phyloP scores from a whole-genome alignment of 2,329 filamentous ascomycete genomes.

The Aspergillus costaricaensis region DNA sequence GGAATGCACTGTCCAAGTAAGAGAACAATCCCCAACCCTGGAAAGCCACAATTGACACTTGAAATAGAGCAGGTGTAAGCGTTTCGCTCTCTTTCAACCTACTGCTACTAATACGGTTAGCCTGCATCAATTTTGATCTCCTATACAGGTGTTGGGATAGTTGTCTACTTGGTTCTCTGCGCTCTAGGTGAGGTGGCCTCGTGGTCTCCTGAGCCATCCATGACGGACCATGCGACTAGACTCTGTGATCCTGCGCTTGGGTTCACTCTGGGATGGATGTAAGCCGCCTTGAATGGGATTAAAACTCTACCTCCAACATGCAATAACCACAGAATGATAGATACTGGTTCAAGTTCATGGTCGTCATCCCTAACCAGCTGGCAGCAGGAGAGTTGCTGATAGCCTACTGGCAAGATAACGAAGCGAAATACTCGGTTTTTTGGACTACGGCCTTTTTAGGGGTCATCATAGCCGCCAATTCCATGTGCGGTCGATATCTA shows the following conservation, averaged over 20 bases:
- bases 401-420: constrained; percentile 69
- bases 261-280: constrained; percentile 74
- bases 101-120: constrained; percentile 19
- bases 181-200: constrained; percentile 79
- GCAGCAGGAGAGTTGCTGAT: constrained; percentile 76
- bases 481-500: constrained; percentile 66
- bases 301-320: constrained; percentile 8
- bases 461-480: constrained; percentile 64
- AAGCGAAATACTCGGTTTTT: constrained; percentile 71
- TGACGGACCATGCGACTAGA: constrained; percentile 74
- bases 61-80: constrained; percentile 32
- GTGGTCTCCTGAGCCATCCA: constrained; percentile 73
- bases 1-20: constrained; percentile 32
- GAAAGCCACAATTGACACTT: constrained; percentile 5
- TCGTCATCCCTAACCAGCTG: constrained; percentile 80
- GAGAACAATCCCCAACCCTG: not conserved
- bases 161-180: constrained; percentile 77
- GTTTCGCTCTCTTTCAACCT: not conserved
- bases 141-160: constrained; percentile 38
- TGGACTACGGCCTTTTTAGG: constrained; percentile 72
- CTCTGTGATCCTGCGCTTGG: constrained; percentile 79
- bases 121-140: constrained; percentile 41
- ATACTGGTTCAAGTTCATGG: constrained; percentile 74
- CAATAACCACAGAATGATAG: constrained; percentile 22
- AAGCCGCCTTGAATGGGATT: constrained; percentile 18